Evolutionary conservation across 2,329 filamentous ascomycete genomes (phyloP).

Genomic region (Sporothrix euskadiensis): DNA sequence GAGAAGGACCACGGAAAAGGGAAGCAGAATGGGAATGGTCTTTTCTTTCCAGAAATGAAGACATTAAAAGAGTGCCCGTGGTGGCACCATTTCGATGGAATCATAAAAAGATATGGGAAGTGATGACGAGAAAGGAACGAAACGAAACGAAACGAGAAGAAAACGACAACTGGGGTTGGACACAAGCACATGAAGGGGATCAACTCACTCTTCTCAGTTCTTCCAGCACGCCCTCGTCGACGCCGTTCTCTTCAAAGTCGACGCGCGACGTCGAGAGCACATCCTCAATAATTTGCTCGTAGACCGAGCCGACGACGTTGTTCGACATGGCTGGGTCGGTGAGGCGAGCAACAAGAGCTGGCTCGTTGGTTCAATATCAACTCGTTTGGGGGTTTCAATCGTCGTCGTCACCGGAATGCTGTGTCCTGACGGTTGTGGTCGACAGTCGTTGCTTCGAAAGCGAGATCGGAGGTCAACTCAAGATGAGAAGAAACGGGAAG

Average conservation of each 20-base stretch:
- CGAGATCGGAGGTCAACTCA: background rate
- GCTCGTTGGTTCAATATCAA: background rate
- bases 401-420: background rate
- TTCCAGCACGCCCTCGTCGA: conserved; percentile 81
- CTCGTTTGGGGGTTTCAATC: background rate
- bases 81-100: background rate
- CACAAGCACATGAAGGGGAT: conserved; percentile 18
- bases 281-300: conserved; percentile 74
- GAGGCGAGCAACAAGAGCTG: background rate
- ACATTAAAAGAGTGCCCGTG: background rate
- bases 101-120: background rate
- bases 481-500: background rate
- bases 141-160: background rate
- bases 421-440: background rate
- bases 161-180: background rate
- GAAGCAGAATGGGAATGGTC: background rate
- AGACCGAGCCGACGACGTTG: conserved; percentile 70
- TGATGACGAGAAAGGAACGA: background rate
- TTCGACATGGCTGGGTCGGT: conserved; percentile 55
- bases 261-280: conserved; percentile 89
- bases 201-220: conserved; percentile 80
- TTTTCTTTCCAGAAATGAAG: background rate
- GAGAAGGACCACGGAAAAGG: background rate
- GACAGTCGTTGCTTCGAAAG: background rate
- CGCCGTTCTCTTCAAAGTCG: conserved; percentile 95